phyloP scores from a whole-genome alignment of 2,329 filamentous ascomycete species.

The Aspergillus ustus region DNA sequence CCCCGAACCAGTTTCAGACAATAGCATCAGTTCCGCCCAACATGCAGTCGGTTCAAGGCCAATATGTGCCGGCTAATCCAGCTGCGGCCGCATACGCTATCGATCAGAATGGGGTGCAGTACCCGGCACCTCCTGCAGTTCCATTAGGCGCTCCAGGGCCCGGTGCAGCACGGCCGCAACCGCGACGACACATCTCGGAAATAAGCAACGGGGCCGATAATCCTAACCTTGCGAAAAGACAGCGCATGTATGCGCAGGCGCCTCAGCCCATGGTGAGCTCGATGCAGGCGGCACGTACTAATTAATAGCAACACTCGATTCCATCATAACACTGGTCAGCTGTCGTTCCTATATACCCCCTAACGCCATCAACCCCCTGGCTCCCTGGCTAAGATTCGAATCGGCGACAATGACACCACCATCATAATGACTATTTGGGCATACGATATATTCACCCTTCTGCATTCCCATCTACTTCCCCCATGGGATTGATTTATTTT shows the following conservation, averaged over 20 bases:
- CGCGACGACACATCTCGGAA: conserved; percentile 65
- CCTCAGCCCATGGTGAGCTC: conserved; percentile 52
- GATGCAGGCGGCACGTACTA: conserved; percentile 53
- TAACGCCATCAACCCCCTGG: conserved; percentile 2
- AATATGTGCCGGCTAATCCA: conserved; percentile 47
- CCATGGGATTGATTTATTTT: conserved; percentile 8
- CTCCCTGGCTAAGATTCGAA: conserved; percentile 1
- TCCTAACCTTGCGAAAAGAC: conserved; percentile 60
- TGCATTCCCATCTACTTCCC: conserved; percentile 1
- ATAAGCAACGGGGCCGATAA: conserved; percentile 60
- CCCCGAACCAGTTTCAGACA: conserved; percentile 61
- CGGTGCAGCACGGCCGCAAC: conserved; percentile 39
- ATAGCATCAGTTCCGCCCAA: conserved; percentile 60
- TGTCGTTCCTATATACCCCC: conserved; percentile 2
- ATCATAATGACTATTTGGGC: conserved; percentile 17
- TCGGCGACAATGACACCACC: conserved; percentile 11
- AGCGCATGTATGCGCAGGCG: conserved; percentile 59
- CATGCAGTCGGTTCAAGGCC: conserved; percentile 47
- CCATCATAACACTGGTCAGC: conserved; percentile 7
- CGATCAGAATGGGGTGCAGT: conserved; percentile 47
- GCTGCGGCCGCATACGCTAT: conserved; percentile 44
- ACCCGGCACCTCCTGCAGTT: conserved; percentile 41
- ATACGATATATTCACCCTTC: conserved; percentile 17
- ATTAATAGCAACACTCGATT: conserved; percentile 21
- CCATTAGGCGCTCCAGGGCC: conserved; percentile 37